These are phyloP conservation scores for Botryosphaeria agaves DNA, from an alignment of 2,329 filamentous ascomycete species.

Conservation along the genomic window DNA sequence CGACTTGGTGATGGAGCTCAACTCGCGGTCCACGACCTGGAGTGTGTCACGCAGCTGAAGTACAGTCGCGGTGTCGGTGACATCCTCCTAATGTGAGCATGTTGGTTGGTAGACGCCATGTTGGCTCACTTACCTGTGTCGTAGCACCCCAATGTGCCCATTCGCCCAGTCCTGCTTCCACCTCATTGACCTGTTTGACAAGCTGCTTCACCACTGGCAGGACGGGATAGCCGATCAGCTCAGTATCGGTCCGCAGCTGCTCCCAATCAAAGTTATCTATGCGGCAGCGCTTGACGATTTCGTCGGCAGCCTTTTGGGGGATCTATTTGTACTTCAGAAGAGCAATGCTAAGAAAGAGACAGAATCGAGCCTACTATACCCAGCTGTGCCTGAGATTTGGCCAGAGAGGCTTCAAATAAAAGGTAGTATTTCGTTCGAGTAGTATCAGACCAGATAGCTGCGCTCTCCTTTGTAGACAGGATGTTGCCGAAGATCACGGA, in stretches of 20 bases:
- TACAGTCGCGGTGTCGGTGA: conserved; percentile 12
- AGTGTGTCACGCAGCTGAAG: conserved; percentile 13
- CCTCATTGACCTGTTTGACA: conserved; percentile 8
- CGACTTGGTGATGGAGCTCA: conserved; percentile 7
- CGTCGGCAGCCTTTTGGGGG: conserved; percentile 11
- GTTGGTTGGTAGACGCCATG: too few species aligned
- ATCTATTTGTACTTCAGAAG: conserved; percentile 4
- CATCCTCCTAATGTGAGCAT: too few species aligned
- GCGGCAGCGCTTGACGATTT: conserved; percentile 11
- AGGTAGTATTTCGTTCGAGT: conserved; percentile 12
- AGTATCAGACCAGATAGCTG: conserved; percentile 12
- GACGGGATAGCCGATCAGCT: conserved; percentile 15
- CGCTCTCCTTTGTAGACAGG: conserved; percentile 10
- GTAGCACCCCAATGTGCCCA: conserved; percentile 14
- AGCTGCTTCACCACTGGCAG: conserved; percentile 13
- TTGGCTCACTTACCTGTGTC: conserved; percentile 7
- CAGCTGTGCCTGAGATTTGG: conserved; percentile 11
- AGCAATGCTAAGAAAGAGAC: background rate
- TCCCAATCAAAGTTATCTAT: conserved; percentile 8
- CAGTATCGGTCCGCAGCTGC: conserved; percentile 10
- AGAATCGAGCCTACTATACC: conserved; percentile 7
- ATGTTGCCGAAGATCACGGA: conserved; percentile 13
- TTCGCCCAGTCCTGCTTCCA: conserved; percentile 10
- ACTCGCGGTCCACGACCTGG: conserved; percentile 5
- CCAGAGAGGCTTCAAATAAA: conserved; percentile 12